Base-by-base conservation (phyloP, 371 early-diverging fungal species). In the Apophysomyces trapeziformis region DNA sequence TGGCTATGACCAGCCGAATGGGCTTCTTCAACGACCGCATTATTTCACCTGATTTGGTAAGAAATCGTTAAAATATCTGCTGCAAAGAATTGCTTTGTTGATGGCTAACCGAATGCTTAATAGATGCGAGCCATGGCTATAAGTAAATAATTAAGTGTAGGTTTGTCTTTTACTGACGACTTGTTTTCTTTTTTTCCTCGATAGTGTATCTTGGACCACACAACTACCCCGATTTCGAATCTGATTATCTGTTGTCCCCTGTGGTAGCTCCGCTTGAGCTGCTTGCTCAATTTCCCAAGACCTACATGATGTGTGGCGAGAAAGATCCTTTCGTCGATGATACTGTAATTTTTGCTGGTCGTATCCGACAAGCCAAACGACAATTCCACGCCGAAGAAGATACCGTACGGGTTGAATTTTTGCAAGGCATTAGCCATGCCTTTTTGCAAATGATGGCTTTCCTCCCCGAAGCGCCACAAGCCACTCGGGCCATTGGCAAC, bases 311-410 rank as follows among this genome's bases (percentile, higher is more conserved):
- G 45, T 92, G 93, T 65, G 99, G 99, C 58, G 98, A 97, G 68
- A 93, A 92, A 66, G 99, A 98, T 75, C 99, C 99, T 0, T 84
- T 98, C 26, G 94, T 97, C 1, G 99, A 98, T 74, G 99, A 98
- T 73, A 93, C 97, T 1, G 91, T 97, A 13, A 82, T 97, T 21
- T 91, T 97, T 73, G 96, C 95, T 14, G 95, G 91, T 7, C 88
- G 95, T 12, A 77, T 97, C 41, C 90, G 97, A 50, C 87, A 89
- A 38, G 95, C 95, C 37, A 92, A 90, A 69, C 69, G 62, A 38
- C 38, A 67, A 57, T 37, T 78, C 59, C 70, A 73, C 36, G 36
- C 78, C 39, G 63, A 69, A n/a, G 58, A 63, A 9, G 64, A 71
- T 32, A 60, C 60, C 32, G 84, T 87, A 0, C 72, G 76, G 7